A percentile compares a stretch with the other conserved stretches of the same genome.
Evolutionary conservation across 2,329 filamentous ascomycete species (phyloP).

Genomic region (Fusarium sororula): DNA sequence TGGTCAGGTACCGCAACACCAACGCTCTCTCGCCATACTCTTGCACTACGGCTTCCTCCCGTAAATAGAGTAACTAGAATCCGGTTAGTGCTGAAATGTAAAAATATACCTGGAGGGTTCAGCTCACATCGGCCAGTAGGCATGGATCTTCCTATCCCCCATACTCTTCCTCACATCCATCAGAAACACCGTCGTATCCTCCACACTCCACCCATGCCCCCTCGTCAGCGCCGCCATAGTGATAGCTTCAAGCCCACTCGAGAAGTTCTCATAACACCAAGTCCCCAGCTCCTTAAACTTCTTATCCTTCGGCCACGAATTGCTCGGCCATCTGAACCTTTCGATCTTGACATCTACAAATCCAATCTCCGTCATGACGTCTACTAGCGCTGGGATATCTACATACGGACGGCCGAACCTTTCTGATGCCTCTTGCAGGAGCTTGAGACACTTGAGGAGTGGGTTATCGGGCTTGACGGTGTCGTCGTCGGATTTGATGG

Average conservation of each 20-base stretch:
- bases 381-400: background rate
- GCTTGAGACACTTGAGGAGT: background rate
- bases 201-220: background rate
- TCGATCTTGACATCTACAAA: background rate
- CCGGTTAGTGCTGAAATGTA: background rate
- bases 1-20: background rate
- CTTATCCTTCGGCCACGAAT: background rate
- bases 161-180: background rate
- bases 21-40: background rate
- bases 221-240: background rate
- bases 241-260: background rate
- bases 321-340: background rate
- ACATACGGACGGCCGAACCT: background rate
- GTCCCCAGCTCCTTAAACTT: background rate
- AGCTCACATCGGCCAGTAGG: background rate
- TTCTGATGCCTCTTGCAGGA: background rate
- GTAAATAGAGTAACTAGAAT: background rate
- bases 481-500: background rate
- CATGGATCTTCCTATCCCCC: background rate
- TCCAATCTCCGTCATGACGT: background rate
- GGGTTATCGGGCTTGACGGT: background rate
- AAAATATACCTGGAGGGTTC: accelerated
- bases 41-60: background rate
- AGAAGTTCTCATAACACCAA: background rate
- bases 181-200: background rate